phyloP scores from a whole-genome alignment of 2,329 filamentous ascomycete genomes.

The Bipolaris sorokiniana region DNA sequence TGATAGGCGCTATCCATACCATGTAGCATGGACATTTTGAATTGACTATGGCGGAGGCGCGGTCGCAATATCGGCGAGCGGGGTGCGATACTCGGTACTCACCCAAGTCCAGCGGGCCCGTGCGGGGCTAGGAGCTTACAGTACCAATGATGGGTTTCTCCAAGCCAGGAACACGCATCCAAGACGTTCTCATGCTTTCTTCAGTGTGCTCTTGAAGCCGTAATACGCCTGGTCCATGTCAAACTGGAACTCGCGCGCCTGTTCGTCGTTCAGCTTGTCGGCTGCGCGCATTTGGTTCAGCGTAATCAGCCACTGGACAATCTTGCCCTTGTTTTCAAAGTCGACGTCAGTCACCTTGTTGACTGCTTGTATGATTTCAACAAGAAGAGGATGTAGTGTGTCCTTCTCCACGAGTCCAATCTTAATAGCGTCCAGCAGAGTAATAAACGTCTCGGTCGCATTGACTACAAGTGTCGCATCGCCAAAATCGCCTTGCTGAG shows the following conservation, averaged over 20 bases:
- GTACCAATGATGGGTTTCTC: not conserved
- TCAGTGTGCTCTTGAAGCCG: slow-evolving; percentile 83
- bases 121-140: slow-evolving; percentile 9
- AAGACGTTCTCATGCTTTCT: slow-evolving; percentile 36
- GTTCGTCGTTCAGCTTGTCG: slow-evolving; percentile 85
- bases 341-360: slow-evolving; percentile 96
- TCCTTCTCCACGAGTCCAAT: slow-evolving; percentile 93
- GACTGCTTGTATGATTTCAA: slow-evolving; percentile 94
- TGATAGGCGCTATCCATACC: slow-evolving; percentile 26
- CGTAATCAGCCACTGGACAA: slow-evolving; percentile 97
- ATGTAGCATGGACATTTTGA: slow-evolving; percentile 35
- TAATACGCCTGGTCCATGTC: slow-evolving; percentile 95
- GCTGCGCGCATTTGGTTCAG: slow-evolving; percentile 98
- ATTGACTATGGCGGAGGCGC: slow-evolving; percentile 9
- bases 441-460: slow-evolving; percentile 98
- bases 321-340: slow-evolving; percentile 95
- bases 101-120: slow-evolving; percentile 25
- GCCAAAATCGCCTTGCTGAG: slow-evolving; percentile 50
- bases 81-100: slow-evolving; percentile 17
- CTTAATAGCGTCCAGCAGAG: slow-evolving; percentile 91
- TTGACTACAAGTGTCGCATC: slow-evolving; percentile 77
- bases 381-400: slow-evolving; percentile 90
- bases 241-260: slow-evolving; percentile 85
- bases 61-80: slow-evolving; percentile 12
- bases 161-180: not conserved